phyloP scores from a whole-genome alignment of 495 filamentous ascomycete species.

The Aspergillus sparsus region DNA sequence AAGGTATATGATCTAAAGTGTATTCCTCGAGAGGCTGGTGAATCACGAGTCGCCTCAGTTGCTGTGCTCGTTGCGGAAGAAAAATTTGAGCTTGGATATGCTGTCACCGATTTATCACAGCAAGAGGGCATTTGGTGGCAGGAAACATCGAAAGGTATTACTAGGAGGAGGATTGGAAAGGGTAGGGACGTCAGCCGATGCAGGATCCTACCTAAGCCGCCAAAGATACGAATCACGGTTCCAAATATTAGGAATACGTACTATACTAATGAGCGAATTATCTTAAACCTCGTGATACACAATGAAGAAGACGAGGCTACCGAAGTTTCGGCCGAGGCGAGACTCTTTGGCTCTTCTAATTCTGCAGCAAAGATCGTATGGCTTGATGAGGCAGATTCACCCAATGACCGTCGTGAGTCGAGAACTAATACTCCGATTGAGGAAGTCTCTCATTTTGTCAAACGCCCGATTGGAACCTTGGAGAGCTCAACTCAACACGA shows the following conservation, averaged over 20 bases:
- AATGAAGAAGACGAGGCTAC: conserved; percentile 87
- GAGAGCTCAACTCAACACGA: conserved; percentile 44
- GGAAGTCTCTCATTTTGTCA: conserved; percentile 37
- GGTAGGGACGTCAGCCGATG: conserved; percentile 40
- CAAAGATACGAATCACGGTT: conserved; percentile 78
- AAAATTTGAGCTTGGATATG: conserved; percentile 67
- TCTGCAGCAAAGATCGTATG: conserved; percentile 52
- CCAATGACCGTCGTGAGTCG: conserved; percentile 23
- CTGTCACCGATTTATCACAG: conserved; percentile 51
- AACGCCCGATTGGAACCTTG: conserved; percentile 46
- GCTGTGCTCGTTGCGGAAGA: conserved; percentile 63
- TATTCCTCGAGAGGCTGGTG: conserved; percentile 77
- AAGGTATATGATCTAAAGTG: conserved; percentile 71
- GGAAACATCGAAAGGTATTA: conserved; percentile 39
- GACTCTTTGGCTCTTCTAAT: conserved; percentile 61
- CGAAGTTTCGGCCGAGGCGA: conserved; percentile 65
- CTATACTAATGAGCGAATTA: conserved; percentile 78
- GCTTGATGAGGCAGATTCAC: conserved; percentile 37
- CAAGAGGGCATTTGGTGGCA: conserved; percentile 57
- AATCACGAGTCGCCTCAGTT: conserved; percentile 65
- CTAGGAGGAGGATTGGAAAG: conserved; percentile 41
- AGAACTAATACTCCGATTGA: conserved; percentile 35
- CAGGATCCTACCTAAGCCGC: conserved; percentile 85
- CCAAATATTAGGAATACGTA: conserved; percentile 65
- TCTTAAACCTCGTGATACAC: conserved; percentile 64